Percentiles rank a stretch among this genome's conserved stretches.
Evolutionary conservation across 768 basidiomycete genomes (phyloP).

Genomic region (Rhodotorula paludigena): DNA sequence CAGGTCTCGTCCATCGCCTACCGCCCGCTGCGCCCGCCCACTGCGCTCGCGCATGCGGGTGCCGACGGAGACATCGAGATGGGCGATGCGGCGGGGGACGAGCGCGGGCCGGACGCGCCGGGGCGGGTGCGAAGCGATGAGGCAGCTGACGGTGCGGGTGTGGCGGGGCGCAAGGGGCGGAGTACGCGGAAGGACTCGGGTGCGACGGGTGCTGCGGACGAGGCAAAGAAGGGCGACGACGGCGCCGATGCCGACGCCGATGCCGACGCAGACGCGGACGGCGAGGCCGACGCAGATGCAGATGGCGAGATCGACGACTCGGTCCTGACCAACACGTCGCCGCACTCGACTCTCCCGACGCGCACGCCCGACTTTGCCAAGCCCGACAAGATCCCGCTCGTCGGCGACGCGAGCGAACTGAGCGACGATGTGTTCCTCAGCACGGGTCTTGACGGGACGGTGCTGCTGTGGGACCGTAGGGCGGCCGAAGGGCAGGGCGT

Average conservation of each 20-base stretch:
- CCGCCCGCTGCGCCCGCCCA: constrained; percentile 55
- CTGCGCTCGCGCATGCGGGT: constrained; percentile 28
- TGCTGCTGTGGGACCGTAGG: constrained; percentile 85
- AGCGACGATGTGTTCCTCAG: constrained; percentile 83
- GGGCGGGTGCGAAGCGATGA: constrained; percentile 8
- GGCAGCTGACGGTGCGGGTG: constrained; percentile 1
- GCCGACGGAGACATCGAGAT: constrained; percentile 23
- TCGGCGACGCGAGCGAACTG: constrained; percentile 49
- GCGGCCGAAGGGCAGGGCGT: constrained; percentile 43
- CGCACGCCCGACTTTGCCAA: background rate
- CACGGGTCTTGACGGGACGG: constrained; percentile 83
- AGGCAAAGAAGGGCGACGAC: background rate
- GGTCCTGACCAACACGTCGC: background rate
- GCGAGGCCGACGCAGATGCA: constrained; percentile 41
- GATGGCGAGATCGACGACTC: constrained; percentile 28
- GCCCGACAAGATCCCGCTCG: constrained; percentile 3
- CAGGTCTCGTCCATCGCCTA: constrained; percentile 78
- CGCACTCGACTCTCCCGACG: background rate
- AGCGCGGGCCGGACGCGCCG: background rate
- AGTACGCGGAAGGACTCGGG: background rate
- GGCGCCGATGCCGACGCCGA: background rate
- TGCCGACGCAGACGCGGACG: constrained; percentile 12
- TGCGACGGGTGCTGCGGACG: background rate
- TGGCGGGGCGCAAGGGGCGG: background rate
- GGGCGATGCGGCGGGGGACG: background rate